phyloP scores from a whole-genome alignment of 116 monocot genomes.

The Dioscorea cayenensis region DNA sequence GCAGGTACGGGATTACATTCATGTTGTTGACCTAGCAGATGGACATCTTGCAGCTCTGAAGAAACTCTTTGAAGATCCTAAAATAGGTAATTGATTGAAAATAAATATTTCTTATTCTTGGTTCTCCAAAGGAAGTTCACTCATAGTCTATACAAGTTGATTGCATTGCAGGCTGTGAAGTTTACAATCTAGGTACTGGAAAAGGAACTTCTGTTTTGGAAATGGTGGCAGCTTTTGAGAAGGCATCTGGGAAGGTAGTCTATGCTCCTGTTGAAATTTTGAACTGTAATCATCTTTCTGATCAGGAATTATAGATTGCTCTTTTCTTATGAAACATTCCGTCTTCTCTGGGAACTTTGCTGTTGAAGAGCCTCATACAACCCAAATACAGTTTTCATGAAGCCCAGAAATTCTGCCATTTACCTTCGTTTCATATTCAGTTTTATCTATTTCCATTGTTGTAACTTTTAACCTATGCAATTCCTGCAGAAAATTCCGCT shows the following conservation, averaged over 20 bases:
- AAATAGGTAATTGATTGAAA: slow-evolving; percentile 38
- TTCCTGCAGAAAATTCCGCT: slow-evolving; percentile 77
- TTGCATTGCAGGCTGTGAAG: slow-evolving; percentile 70
- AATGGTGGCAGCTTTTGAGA: slow-evolving; percentile 96
- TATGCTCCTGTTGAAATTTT: not conserved
- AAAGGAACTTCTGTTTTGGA: slow-evolving; percentile 94
- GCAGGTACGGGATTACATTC: slow-evolving; percentile 95
- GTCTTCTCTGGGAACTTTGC: too few relatives aligned
- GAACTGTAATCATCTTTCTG: too few relatives aligned
- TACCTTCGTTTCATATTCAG: not conserved
- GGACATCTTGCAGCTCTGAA: slow-evolving; percentile 79
- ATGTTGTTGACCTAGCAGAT: slow-evolving; percentile 90
- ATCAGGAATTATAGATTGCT: too few relatives aligned
- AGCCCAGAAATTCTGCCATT: too few relatives aligned
- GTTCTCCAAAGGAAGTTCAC: not conserved
- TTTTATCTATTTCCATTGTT: not conserved
- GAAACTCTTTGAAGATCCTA: slow-evolving; percentile 54
- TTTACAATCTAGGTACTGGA: slow-evolving; percentile 89
- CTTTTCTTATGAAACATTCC: too few relatives aligned
- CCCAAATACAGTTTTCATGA: too few relatives aligned
- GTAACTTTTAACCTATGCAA: not conserved
- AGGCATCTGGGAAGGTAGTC: slow-evolving; percentile 87
- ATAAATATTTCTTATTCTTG: not conserved
- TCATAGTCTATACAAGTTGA: not conserved
- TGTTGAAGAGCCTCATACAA: too few relatives aligned